Percentiles rank a stretch among this genome's conserved stretches.
phyloP scores from a whole-genome alignment of 1,284 basidiomycete species.

The Ustilago hordei region DNA sequence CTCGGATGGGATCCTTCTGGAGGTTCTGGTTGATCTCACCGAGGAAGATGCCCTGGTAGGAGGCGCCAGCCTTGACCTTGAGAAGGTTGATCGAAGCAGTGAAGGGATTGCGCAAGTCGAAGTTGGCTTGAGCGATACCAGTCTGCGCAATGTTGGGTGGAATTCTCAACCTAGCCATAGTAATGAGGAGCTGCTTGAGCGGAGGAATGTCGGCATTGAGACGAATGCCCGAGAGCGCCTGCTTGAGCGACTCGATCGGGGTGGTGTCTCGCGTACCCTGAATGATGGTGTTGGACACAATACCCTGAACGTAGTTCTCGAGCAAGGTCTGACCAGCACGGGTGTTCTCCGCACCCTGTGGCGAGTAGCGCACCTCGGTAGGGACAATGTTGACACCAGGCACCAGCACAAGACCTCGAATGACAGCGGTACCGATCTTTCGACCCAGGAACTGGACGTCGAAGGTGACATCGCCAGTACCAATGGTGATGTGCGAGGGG shows the following conservation, averaged over 20 bases:
- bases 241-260: constrained; percentile 76
- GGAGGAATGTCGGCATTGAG: constrained; percentile 78
- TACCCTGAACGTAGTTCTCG: constrained; percentile 79
- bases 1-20: constrained; percentile 75
- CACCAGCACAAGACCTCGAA: constrained; percentile 70
- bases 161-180: constrained; percentile 64
- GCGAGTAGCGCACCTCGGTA: constrained; percentile 77
- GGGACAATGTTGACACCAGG: constrained; percentile 54
- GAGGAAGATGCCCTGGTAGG: constrained; percentile 70
- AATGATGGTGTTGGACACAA: constrained; percentile 76
- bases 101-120: constrained; percentile 78
- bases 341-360: constrained; percentile 74
- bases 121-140: constrained; percentile 52
- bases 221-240: constrained; percentile 76
- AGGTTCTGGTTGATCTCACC: constrained; percentile 73
- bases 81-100: constrained; percentile 80
- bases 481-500: constrained; percentile 78
- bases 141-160: constrained; percentile 68
- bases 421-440: constrained; percentile 76
- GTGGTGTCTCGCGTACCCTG: constrained; percentile 76
- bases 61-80: constrained; percentile 75
- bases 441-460: constrained; percentile 75
- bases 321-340: constrained; percentile 76
- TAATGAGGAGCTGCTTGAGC: constrained; percentile 77
- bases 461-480: constrained; percentile 78